Conservation (phyloP, 495 filamentous ascomycete genomes). For the Clohesyomyces aquaticus region DNA sequence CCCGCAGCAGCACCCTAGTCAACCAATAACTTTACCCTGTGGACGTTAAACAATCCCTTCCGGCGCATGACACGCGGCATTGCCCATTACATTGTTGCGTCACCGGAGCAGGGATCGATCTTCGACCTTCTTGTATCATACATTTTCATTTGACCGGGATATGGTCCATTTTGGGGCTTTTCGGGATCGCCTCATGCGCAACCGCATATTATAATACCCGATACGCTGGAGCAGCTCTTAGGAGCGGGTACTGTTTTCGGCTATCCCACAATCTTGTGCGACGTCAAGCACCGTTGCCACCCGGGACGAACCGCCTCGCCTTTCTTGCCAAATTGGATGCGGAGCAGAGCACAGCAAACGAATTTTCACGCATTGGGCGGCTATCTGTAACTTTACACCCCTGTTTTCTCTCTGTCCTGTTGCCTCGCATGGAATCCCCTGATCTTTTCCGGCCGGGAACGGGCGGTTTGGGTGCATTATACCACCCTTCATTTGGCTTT, state of each 20-base stretch:
- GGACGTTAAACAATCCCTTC: constrained; percentile 13
- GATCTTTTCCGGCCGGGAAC: not conserved
- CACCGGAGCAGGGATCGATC: constrained; percentile 19
- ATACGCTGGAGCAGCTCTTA: constrained; percentile 16
- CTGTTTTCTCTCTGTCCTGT: constrained; percentile 1
- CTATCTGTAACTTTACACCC: constrained; percentile 12
- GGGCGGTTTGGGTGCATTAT: not conserved
- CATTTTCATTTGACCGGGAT: constrained; percentile 11
- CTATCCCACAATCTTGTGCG: not conserved
- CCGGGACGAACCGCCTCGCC: not conserved
- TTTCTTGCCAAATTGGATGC: not conserved
- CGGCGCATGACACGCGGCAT: constrained; percentile 4
- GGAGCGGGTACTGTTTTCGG: not conserved
- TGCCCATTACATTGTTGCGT: not conserved
- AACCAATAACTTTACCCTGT: constrained; percentile 21
- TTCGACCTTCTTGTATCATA: constrained; percentile 31
- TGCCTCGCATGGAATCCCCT: too few relatives aligned
- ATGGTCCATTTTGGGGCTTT: not conserved
- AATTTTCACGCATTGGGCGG: too few relatives aligned
- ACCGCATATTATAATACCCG: not conserved
- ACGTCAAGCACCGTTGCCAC: not conserved
- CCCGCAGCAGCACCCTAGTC: constrained; percentile 34
- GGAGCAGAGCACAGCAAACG: too few relatives aligned
- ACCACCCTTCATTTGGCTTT: not conserved
- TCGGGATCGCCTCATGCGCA: not conserved